Base-by-base conservation (phyloP, 1,284 basidiomycete genomes). In the Jaminaea rosea region DNA sequence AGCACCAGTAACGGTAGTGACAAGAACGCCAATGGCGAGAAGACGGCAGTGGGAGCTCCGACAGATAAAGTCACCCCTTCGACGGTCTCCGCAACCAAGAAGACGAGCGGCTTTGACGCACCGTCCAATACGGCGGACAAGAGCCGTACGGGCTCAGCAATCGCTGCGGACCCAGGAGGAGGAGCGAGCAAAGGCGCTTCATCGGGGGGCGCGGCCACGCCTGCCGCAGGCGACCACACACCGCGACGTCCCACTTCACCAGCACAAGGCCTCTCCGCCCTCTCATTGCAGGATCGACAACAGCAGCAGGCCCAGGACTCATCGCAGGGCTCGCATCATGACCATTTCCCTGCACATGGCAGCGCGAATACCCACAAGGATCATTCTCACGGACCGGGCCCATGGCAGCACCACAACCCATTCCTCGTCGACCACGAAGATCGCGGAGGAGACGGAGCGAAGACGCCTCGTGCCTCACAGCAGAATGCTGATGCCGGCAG, bases 371-470 rank as follows among this genome's bases (percentile, higher is more conserved):
- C 39, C 4, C 19, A 48, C 13, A n/a, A 26, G 19, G 23, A 45
- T 24, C n/a, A 15, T 10, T 10, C n/a, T 3, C 34, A 36, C 9
- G 34, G 34, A 36, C 10, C n/a, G 34, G 3, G 34, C 4, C 10
- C n/a, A 36, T 6, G 34, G 34, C 34, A 10, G 34, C n/a, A 36
- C n/a, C 34, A 3, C 34, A 36, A 10, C n/a, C n/a, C n/a, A n/a
- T n/a, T n/a, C n/a, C 57, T 60, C n/a, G 55, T 54, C 39, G 60
- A 60, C 23, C 58, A 53, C 8, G 56, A 65, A 23, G 57, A 58
- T 19, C 50, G 26, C n/a, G 39, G 44, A 2, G 49, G 47, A 8
- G 62, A 58, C 11, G 57, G 52, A 17, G 44, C 52, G 15, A 29
- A 32, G n/a, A 54, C 48, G 17, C 48, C 48, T 1, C 17, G 29